Conservation (phyloP, 176 grass and related monocot genomes). For the Rhynchospora tenuis region DNA sequence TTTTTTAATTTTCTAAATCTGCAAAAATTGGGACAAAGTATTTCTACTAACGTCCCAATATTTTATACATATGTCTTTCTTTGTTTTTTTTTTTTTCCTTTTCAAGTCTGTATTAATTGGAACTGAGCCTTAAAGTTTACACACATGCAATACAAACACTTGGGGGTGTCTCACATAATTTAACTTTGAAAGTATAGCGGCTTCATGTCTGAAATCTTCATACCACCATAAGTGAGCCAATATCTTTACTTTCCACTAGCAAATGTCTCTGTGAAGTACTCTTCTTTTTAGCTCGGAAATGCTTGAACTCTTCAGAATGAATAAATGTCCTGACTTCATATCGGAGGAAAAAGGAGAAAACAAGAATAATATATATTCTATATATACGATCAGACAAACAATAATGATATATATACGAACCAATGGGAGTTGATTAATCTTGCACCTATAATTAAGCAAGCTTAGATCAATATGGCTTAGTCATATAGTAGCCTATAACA, state of each 20-base stretch:
- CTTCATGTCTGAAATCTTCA: not conserved
- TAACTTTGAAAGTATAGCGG: not conserved
- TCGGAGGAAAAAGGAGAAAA: not conserved
- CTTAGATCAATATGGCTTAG: not conserved
- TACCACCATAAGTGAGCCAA: conserved; percentile 1
- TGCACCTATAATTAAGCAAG: not conserved
- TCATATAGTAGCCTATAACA: not conserved
- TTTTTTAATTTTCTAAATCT: not conserved
- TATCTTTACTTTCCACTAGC: conserved; percentile 8
- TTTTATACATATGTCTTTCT: not conserved
- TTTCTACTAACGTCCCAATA: not conserved
- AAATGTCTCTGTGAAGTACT: conserved; percentile 7
- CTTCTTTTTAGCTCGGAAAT: conserved; percentile 2
- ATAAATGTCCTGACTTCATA: not conserved
- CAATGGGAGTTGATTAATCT: not conserved
- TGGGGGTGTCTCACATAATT: not conserved
- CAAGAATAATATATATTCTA: not conserved
- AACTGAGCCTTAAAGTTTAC: not conserved
- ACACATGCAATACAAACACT: not conserved
- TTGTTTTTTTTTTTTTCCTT: too few species aligned
- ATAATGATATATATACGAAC: not conserved
- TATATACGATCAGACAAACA: not conserved
- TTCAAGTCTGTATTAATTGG: not conserved
- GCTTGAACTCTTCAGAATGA: not conserved
- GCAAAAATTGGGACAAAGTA: not conserved